Evolutionary conservation across 768 basidiomycete genomes (phyloP).

Genomic region (Calocera viscosa): DNA sequence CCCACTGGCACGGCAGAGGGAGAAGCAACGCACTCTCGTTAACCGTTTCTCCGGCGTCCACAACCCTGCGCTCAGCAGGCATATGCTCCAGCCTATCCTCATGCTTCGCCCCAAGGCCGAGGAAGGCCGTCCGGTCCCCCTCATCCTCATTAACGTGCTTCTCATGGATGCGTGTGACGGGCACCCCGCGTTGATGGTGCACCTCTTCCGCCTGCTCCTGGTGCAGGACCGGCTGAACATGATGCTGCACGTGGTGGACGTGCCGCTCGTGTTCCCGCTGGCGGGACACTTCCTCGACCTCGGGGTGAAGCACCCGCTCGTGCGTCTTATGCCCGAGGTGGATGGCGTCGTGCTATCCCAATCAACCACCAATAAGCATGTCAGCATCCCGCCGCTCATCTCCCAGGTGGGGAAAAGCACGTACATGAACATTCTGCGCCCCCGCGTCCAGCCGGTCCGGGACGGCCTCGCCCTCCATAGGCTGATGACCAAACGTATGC

Average conservation of each 20-base stretch:
- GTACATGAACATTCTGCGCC: background rate
- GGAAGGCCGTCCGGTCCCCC: background rate
- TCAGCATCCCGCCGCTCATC: background rate
- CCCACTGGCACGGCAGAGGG: conserved; percentile 21
- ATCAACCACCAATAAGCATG: background rate
- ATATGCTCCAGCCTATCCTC: conserved; percentile 28
- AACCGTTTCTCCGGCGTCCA: conserved; percentile 24
- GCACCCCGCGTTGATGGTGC: conserved; percentile 23
- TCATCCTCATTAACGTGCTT: background rate
- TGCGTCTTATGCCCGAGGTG: background rate
- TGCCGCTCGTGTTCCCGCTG: conserved; percentile 27
- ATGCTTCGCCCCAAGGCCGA: conserved; percentile 16
- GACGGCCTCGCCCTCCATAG: background rate
- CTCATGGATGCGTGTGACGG: conserved; percentile 15
- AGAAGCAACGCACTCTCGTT: conserved; percentile 22
- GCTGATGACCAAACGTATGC: background rate
- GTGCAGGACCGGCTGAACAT: conserved; percentile 28
- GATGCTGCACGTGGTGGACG: conserved; percentile 26
- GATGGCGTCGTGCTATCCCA: background rate
- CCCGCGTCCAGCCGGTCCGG: background rate
- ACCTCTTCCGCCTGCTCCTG: conserved; percentile 23
- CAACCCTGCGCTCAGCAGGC: conserved; percentile 27
- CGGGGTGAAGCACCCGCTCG: background rate
- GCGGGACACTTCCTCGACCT: background rate
- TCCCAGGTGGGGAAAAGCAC: background rate